These are phyloP conservation scores for Macrophomina pseudophaseolina DNA, from an alignment of 2,329 filamentous ascomycete genomes.

Conservation along the genomic window DNA sequence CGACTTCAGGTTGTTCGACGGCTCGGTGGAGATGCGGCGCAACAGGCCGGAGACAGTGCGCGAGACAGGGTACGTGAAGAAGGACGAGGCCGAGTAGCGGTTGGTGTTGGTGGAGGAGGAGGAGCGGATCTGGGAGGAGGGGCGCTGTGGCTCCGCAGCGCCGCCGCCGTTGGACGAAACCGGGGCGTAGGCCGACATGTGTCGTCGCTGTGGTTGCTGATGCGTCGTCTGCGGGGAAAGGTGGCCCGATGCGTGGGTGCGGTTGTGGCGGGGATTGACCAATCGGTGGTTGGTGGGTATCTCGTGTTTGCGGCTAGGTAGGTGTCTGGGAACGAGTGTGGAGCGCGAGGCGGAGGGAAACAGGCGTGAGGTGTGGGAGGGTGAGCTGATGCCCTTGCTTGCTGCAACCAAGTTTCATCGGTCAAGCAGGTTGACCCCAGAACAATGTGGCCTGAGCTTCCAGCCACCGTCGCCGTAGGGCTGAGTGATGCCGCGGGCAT, in stretches of 20 bases:
- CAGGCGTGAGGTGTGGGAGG: background rate
- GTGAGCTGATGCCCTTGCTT: conserved; percentile 7
- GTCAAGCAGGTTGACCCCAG: conserved; percentile 7
- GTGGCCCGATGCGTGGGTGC: background rate
- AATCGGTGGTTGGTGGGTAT: conserved; percentile 11
- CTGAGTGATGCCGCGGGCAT: conserved; percentile 10
- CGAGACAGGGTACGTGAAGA: conserved; percentile 56
- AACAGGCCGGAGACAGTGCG: conserved; percentile 55
- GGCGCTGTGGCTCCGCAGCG: conserved; percentile 12
- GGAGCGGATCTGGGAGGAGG: conserved; percentile 9
- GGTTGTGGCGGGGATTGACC: conserved; percentile 1
- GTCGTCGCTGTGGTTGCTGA: background rate
- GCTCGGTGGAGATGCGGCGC: conserved; percentile 53
- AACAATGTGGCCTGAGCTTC: conserved; percentile 19
- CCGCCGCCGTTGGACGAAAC: background rate
- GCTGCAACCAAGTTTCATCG: conserved; percentile 20
- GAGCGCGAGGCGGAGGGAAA: background rate
- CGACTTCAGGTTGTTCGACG: conserved; percentile 30
- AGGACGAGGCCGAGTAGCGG: conserved; percentile 41
- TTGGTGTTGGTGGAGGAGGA: conserved; percentile 14
- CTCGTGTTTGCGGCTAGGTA: background rate
- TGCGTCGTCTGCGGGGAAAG: conserved; percentile 13
- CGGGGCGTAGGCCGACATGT: conserved; percentile 23
- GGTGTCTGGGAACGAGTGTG: conserved; percentile 3
- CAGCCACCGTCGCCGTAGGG: conserved; percentile 13